Evolutionary conservation across 371 early-diverging fungal genomes (phyloP), one percentile per base, ranked within the genome.

Genomic region (Basidiobolus meristosporus): DNA sequence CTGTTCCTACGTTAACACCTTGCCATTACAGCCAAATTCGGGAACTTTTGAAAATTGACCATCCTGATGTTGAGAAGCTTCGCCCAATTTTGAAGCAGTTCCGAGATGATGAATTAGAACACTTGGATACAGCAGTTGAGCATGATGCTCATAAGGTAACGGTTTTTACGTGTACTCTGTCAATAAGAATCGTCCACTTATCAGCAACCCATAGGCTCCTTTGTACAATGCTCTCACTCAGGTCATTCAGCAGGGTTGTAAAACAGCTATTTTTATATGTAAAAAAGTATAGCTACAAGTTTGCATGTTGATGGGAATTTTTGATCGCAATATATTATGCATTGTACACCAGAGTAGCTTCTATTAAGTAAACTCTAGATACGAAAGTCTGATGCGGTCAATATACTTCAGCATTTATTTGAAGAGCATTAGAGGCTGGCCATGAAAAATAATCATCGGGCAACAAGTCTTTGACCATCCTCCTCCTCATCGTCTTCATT

Each of bases 81-180:
- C n/a, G n/a, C n/a, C n/a, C n/a, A n/a, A n/a, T n/a, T n/a, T n/a
- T 93, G 38, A 68, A 79, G 26, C 63, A 81, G 44, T 96, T 90
- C 44, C 60, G 96, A 14, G 96, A 95, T 52, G 93, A 95, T 40
- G 96, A 95, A 52, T 63, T 95, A 32, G 92, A 91, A 53, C 96
- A 95, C 52, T 56, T 84, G 46, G 86, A 89, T 51, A 81, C 80
- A 12, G 96, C 96, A 19, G 62, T 95, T 1, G 83, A 79, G 7
- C 69, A 88, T 42, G 89, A 89, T 37, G 79, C 93, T 16, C 79
- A 81, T 39, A 57, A 70, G 60, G 69, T 70, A 52, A 36, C 38
- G 7, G 12, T 31, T 1, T 15, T 3, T 14, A 9, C 15, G 15
- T 39, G 26, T 23, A 38, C 15, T 38, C 5, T 15, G 26, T 16